phyloP scores from a whole-genome alignment of 73 alveolate genomes.

The Paramecium biaurelia region DNA sequence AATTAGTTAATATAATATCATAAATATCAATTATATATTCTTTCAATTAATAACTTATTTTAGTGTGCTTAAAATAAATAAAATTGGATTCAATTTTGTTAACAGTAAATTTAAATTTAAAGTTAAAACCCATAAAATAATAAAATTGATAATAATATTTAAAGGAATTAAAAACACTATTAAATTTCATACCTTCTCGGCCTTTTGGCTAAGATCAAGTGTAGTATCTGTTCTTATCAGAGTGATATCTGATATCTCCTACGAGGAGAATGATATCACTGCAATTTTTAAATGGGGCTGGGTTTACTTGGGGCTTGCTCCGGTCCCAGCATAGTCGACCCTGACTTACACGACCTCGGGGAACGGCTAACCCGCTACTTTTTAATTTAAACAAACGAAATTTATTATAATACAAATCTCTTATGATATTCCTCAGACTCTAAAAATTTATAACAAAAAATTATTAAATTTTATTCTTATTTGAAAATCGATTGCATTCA shows the following conservation, averaged over 20 bases:
- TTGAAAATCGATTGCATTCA: not conserved
- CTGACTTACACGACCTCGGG: slow-evolving; percentile 59
- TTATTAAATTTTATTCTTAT: no score
- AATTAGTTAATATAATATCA: no score
- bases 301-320: slow-evolving; percentile 61
- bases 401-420: not conserved
- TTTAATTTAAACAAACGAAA: slow-evolving; percentile 54
- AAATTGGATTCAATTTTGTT: no score
- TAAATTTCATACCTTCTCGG: slow-evolving; percentile 99
- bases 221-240: slow-evolving; percentile 99
- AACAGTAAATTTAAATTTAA: not conserved
- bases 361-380: slow-evolving; percentile 59
- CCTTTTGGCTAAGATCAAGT: slow-evolving; percentile 99
- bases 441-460: not conserved
- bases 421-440: not conserved
- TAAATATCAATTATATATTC: not conserved
- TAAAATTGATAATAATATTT: not conserved
- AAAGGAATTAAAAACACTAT: not conserved
- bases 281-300: slow-evolving; percentile 64
- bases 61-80: no score
- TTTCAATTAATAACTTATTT: no score
- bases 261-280: slow-evolving; percentile 57
- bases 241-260: slow-evolving; percentile 86
- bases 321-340: slow-evolving; percentile 62
- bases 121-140: not conserved